Conservation (phyloP, 2,329 filamentous ascomycete species). For the Plectosphaerella plurivora region DNA sequence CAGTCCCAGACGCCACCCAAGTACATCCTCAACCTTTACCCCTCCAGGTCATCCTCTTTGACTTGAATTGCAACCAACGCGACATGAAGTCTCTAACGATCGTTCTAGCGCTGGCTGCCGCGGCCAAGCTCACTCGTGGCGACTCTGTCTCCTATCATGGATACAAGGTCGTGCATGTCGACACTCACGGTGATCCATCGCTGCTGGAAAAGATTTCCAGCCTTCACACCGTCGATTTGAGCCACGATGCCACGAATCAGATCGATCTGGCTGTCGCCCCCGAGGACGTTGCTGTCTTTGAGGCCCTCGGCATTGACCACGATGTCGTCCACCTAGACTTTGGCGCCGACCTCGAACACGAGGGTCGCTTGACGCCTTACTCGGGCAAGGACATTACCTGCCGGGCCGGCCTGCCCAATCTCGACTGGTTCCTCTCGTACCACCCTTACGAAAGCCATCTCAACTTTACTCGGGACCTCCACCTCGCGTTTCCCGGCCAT, state of each 20-base stretch:
- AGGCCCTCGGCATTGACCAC: conserved; percentile 16
- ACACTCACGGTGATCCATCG: conserved; percentile 33
- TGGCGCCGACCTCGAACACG: conserved; percentile 14
- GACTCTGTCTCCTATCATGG: conserved; percentile 21
- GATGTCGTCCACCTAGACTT: conserved; percentile 15
- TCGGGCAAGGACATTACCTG: conserved; percentile 1
- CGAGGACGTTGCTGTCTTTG: conserved; percentile 15
- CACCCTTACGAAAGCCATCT: conserved; percentile 47
- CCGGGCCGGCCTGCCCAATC: conserved; percentile 19
- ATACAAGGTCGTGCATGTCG: conserved; percentile 37
- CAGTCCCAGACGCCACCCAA: no score
- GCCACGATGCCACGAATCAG: conserved; percentile 9
- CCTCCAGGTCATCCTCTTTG: no score
- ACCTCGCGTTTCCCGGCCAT: conserved; percentile 34
- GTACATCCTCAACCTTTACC: no score
- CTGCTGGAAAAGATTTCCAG: conserved; percentile 26
- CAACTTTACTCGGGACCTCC: conserved; percentile 40
- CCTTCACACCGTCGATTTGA: conserved; percentile 12
- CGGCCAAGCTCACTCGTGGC: conserved; percentile 6
- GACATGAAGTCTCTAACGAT: not conserved
- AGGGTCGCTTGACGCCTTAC: conserved; percentile 12
- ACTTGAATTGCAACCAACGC: no score
- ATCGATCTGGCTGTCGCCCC: conserved; percentile 19
- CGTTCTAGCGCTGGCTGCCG: conserved; percentile 9
- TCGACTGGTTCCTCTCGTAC: conserved; percentile 49